phyloP scores from a whole-genome alignment of 2,329 filamentous ascomycete species.

The Fusarium torulosum region DNA sequence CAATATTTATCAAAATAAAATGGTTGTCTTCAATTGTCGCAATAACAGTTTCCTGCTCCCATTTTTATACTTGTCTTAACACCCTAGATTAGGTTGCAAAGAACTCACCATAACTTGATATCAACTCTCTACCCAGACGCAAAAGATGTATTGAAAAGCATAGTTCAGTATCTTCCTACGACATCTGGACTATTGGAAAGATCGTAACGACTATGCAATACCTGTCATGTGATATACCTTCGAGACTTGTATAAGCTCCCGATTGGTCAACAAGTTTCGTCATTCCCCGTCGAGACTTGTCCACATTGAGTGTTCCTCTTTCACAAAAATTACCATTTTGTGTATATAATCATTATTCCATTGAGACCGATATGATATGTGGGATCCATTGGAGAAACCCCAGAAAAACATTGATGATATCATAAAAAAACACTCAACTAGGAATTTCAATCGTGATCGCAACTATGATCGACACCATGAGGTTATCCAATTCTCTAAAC shows the following conservation, averaged over 20 bases:
- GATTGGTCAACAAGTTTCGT: no score
- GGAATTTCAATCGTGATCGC: constrained; percentile 30
- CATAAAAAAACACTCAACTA: neutral
- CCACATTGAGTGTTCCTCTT: no score
- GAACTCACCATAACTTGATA: neutral
- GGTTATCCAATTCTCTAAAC: neutral
- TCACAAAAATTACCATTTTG: neutral
- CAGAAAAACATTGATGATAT: neutral
- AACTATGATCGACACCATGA: neutral
- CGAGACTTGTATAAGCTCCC: neutral
- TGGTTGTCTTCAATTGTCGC: neutral
- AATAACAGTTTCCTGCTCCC: no score
- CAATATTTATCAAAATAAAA: no score
- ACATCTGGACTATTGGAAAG: neutral
- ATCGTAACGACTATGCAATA: neutral
- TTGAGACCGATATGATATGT: no score
- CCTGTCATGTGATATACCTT: no score
- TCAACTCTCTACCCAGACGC: neutral
- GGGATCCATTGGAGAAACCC: no score
- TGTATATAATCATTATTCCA: no score
- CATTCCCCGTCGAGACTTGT: no score
- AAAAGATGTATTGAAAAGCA: neutral
- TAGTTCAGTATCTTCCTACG: accelerated
- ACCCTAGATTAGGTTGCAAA: neutral
- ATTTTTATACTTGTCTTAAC: neutral